Evolutionary conservation across 2,329 filamentous ascomycete species (phyloP).

Genomic region (Pyrenophora tritici-repentis): DNA sequence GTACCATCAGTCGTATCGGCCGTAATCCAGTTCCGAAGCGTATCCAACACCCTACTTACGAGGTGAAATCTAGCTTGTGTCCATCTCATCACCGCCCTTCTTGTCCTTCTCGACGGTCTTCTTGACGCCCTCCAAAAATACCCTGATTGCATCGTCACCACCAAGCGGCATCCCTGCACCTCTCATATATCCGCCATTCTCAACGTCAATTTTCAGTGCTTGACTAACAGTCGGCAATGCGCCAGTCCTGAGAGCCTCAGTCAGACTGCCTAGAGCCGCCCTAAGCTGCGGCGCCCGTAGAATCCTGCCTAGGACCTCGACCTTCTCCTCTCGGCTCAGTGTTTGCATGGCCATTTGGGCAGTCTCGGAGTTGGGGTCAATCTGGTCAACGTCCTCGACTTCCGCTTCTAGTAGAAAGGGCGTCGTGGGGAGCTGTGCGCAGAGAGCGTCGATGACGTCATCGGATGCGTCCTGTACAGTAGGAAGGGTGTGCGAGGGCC

Average conservation of each 20-base stretch:
- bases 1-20: constrained; percentile 10
- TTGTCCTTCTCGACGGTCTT: constrained; percentile 67
- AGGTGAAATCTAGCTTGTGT: constrained; percentile 28
- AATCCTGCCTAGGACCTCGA: constrained; percentile 77
- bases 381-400: constrained; percentile 62
- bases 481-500: constrained; percentile 76
- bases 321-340: constrained; percentile 77
- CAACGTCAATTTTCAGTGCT: constrained; percentile 77
- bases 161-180: constrained; percentile 83
- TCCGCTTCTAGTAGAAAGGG: constrained; percentile 78
- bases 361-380: constrained; percentile 70
- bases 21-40: constrained; percentile 2
- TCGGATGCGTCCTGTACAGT: constrained; percentile 70
- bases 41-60: not conserved
- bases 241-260: constrained; percentile 85
- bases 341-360: constrained; percentile 75
- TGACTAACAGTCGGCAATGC: constrained; percentile 89
- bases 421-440: constrained; percentile 77
- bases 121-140: constrained; percentile 88
- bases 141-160: constrained; percentile 85
- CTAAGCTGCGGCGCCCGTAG: constrained; percentile 87
- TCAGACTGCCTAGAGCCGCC: constrained; percentile 83
- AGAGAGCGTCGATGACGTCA: constrained; percentile 71
- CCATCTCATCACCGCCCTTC: constrained; percentile 40
- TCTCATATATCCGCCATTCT: constrained; percentile 81